These are phyloP conservation scores for Colletotrichum theobromicola DNA, from an alignment of 2,329 filamentous ascomycete genomes.

Conservation along the genomic window DNA sequence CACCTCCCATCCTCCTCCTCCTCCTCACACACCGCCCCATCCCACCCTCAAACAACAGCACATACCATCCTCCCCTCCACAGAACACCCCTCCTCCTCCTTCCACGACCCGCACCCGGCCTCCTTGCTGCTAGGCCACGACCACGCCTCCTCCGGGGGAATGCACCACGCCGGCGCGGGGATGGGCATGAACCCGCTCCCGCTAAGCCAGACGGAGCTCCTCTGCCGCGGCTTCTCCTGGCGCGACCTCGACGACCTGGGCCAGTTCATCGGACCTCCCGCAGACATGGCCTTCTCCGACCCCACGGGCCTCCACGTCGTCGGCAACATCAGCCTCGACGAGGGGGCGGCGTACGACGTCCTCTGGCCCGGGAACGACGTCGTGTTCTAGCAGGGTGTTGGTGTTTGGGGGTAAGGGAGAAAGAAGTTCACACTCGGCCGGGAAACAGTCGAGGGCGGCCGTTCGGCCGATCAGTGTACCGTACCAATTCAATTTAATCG, in stretches of 20 bases:
- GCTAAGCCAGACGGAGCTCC: neutral
- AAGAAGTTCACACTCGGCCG: neutral
- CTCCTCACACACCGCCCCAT: neutral
- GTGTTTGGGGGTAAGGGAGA: neutral
- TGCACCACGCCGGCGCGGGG: neutral
- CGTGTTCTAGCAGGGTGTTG: neutral
- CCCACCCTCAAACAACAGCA: neutral
- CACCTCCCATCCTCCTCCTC: neutral
- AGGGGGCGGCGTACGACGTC: constrained; percentile 6
- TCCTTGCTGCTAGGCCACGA: neutral
- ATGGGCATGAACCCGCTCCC: neutral
- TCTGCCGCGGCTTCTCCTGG: constrained; percentile 65
- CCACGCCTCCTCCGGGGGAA: neutral
- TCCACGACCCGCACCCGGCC: neutral
- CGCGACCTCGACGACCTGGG: constrained; percentile 64
- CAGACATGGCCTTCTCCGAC: constrained; percentile 7
- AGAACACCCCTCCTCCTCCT: neutral
- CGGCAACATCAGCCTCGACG: neutral
- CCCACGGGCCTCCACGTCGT: neutral
- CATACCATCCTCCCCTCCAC: neutral
- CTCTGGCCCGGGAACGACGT: constrained; percentile 18
- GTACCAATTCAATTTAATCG: neutral
- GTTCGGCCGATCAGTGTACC: no score
- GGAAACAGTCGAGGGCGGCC: neutral
- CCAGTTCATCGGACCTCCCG: constrained; percentile 46